Base-by-base conservation (phyloP, 768 basidiomycete species). In the Mycena floridula region DNA sequence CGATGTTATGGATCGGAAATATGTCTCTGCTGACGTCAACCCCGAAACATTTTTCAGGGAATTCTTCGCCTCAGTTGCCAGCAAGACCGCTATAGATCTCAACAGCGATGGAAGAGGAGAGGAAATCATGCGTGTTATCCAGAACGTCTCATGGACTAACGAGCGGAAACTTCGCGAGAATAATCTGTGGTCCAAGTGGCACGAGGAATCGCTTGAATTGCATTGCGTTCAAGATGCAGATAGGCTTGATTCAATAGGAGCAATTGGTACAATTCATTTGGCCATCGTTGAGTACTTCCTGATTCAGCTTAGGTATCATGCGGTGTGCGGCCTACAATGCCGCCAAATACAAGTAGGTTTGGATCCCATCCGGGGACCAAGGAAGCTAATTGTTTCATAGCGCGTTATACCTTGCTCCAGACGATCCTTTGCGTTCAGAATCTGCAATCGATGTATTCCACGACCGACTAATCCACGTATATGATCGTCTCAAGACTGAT, bases 1-100 rank as follows among this genome's bases (percentile, higher is more conserved):
- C 55, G 91, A 95, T 61, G 73, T 92, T 30, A 67, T 89, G 25
- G 88, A 89, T 73, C 87, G 85, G 66, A 90, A 90, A 68, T 89
- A 90, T 56, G 81, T 82, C 15, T 66, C 79, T 2, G 60, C 70
- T 11, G 70, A 68, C 44, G 68, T 74, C 15, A 78, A 85, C 56
- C 77, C 83, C 6, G 79, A 78, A 61, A 61, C 66, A 45, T 86
- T 77, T 56, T 84, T 89, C 59, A 64, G 77, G 20, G 81, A 86
- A 18, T 78, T 80, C 60, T 87, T 86, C 58, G 50, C 67, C 43
- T 61, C 59, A 3, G 63, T 75, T 56, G 68, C 68, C 4, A 54
- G 54, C 3, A 57, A 65, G 39, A 62, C 70, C 41, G 72, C 68
- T 3, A 45, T 82, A 21, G 78, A 86, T 54, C 65, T 86, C 23